Evolutionary conservation across 2,329 filamentous ascomycete species (phyloP).

Genomic region (Fusarium neocosmosporiellum): DNA sequence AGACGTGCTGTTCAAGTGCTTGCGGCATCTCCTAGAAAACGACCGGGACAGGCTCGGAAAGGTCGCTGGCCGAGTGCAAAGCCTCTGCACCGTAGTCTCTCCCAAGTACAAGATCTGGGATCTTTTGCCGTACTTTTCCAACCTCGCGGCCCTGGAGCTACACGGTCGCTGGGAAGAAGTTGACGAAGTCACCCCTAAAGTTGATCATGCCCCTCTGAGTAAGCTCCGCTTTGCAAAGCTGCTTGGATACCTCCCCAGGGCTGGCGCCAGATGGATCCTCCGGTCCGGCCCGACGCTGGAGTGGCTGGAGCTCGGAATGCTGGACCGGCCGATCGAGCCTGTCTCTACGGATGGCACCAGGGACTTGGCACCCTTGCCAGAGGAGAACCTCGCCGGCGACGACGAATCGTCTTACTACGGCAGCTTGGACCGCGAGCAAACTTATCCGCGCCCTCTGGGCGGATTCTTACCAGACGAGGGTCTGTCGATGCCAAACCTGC

Average conservation of each 20-base stretch:
- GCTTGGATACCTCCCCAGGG: conserved; percentile 10
- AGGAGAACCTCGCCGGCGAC: not conserved
- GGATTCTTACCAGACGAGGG: not conserved
- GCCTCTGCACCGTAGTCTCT: conserved; percentile 1
- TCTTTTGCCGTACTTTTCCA: conserved; percentile 19
- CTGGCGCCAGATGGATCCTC: conserved; percentile 21
- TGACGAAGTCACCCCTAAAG: not conserved
- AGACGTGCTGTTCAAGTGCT: too few relatives aligned
- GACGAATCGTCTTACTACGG: not conserved
- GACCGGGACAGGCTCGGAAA: not conserved
- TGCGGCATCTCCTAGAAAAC: not conserved
- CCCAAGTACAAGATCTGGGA: conserved; percentile 7
- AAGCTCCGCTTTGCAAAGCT: conserved; percentile 25
- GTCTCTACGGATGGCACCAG: too few relatives aligned
- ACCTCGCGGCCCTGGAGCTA: conserved; percentile 21
- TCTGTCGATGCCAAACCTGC: too few relatives aligned
- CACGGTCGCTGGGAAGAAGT: not conserved
- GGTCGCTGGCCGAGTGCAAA: not conserved
- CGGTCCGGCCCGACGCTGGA: not conserved
- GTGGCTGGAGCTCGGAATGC: conserved; percentile 26
- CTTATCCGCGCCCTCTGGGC: not conserved
- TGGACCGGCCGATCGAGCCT: too few relatives aligned
- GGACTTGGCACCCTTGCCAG: not conserved
- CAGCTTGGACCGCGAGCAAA: not conserved
- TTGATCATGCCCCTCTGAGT: rapidly evolving